Base-by-base conservation (phyloP, 371 early-diverging fungal species). In the Lichtheimia ornata region DNA sequence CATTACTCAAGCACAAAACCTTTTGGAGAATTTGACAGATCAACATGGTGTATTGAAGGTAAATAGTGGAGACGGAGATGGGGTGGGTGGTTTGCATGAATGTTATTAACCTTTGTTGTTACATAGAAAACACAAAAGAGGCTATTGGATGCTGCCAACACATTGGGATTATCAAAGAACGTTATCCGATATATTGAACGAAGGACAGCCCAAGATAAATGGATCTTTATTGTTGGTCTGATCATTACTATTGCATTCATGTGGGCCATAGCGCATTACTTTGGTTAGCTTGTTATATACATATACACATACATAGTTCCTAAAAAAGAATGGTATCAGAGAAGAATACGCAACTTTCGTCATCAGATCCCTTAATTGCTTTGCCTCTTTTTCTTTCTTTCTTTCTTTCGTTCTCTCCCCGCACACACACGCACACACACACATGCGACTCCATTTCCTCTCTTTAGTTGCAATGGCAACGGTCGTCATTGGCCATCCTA, bases 121-220 rank as follows among this genome's bases (percentile, higher is more conserved):
- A 49, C 22, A 51, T 25, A 87, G 86, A 84, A 86, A 66, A 85
- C 94, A n/a, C 93, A 92, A 74, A 74, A 86, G 60, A 84, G 88
- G 60, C 69, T 93, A 50, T 72, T 90, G 61, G 91, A 93, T 71
- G 80, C 91, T 47, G 93, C 93, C 22, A 92, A 90, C 69, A 79
- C 87, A 4, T 74, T 95, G 9, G 95, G 95, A 6, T 70, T 95
- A 51, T 92, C 92, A n/a, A 85, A 88, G 28, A 87, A 86, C 62
- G 87, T 91, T 1, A 94, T 95, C 45, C 82, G 90, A 30, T 89
- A 84, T 65, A 94, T 95, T 65, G 94, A 95, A 68, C 86, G 91
- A 58, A 80, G 94, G 52, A 83, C 89, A 56, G 66, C 79, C 22
- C 87, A 90, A 56, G 95, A 95, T 74, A 87, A 85, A 65, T 93